A percentile compares a stretch with the other conserved stretches of the same genome.
Evolutionary conservation across 306 rosid species (phyloP).

Genomic region (Comarum palustre): DNA sequence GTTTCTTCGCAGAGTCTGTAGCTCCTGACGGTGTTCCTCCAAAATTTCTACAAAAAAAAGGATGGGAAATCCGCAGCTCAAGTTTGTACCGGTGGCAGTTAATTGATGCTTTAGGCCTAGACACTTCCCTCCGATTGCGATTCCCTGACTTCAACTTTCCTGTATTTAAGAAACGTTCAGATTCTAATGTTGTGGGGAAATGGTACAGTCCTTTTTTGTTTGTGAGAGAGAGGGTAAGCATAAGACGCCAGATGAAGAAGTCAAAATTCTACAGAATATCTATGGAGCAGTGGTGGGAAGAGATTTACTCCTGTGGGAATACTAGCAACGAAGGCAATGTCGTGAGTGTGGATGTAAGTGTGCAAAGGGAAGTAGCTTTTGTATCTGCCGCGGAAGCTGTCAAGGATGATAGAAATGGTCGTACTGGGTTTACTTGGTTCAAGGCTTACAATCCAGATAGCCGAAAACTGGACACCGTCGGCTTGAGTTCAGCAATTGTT

Average conservation of each 20-base stretch:
- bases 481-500: constrained; percentile 55
- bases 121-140: constrained; percentile 38
- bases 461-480: constrained; percentile 33
- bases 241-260: constrained; percentile 58
- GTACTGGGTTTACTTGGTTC: constrained; percentile 56
- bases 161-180: constrained; percentile 45
- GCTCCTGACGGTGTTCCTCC: constrained; percentile 81
- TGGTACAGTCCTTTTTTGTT: constrained; percentile 76
- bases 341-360: constrained; percentile 44
- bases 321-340: constrained; percentile 24
- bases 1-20: constrained; percentile 65
- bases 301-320: constrained; percentile 55
- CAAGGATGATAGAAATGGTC: constrained; percentile 34
- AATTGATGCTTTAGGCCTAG: constrained; percentile 66
- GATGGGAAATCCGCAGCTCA: constrained; percentile 63
- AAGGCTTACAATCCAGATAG: constrained; percentile 44
- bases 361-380: constrained; percentile 56
- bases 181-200: constrained; percentile 54
- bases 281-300: constrained; percentile 81
- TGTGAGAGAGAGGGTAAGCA: constrained; percentile 49
- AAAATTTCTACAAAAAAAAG: constrained; percentile 58
- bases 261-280: constrained; percentile 54
- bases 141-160: constrained; percentile 65
- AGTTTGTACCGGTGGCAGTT: constrained; percentile 38
- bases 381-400: constrained; percentile 51